phyloP scores from a whole-genome alignment of 495 filamentous ascomycete genomes.

The Podospora pseudocomata region DNA sequence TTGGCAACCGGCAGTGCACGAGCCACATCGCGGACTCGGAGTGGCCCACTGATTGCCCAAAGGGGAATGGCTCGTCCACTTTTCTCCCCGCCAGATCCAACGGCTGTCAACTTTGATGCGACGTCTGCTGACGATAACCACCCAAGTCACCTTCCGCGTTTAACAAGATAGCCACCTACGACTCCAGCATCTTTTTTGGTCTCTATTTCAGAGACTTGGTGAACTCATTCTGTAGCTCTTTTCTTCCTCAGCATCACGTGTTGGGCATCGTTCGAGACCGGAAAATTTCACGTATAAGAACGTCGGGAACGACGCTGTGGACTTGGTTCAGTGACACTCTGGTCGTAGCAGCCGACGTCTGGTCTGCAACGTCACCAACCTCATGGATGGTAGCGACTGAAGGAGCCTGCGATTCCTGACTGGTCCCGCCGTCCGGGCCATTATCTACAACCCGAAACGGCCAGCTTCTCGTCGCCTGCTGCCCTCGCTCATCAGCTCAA shows the following conservation, averaged over 20 bases:
- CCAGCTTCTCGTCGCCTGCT: not conserved
- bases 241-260: not conserved
- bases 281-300: not conserved
- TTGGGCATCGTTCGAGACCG: not conserved
- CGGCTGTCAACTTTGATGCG: not conserved
- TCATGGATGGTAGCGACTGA: constrained; percentile 8
- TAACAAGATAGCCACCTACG: not conserved
- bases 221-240: not conserved
- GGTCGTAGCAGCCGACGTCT: constrained; percentile 9
- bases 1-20: not conserved
- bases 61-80: not conserved
- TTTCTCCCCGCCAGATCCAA: not conserved
- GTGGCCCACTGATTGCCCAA: not conserved
- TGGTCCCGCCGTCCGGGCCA: constrained; percentile 15
- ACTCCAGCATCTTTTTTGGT: not conserved
- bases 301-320: not conserved
- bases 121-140: not conserved
- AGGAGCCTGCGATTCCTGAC: not conserved
- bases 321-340: not conserved
- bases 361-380: constrained; percentile 18
- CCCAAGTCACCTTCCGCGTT: not conserved
- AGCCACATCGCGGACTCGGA: not conserved
- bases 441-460: constrained; percentile 23
- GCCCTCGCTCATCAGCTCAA: not conserved
- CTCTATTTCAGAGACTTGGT: not conserved